These are phyloP conservation scores for Ustilago bromivora DNA, from an alignment of 1,284 basidiomycete genomes.

Conservation along the genomic window DNA sequence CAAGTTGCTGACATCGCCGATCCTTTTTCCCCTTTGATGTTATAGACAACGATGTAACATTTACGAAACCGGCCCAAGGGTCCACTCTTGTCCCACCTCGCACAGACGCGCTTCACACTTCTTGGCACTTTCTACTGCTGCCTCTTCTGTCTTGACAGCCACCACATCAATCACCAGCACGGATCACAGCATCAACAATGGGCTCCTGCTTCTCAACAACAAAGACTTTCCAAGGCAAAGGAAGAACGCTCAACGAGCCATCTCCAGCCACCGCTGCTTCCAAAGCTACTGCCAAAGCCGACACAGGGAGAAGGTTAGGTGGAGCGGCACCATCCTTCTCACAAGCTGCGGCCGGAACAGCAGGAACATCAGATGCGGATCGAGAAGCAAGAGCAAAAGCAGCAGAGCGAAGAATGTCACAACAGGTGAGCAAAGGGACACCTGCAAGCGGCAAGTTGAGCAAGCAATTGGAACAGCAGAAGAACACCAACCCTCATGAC, in stretches of 20 bases:
- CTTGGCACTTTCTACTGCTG: not conserved
- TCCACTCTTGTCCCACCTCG: slow-evolving; percentile 1
- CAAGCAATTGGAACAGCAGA: slow-evolving; percentile 28
- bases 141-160: not conserved
- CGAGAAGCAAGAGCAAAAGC: slow-evolving; percentile 41
- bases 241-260: slow-evolving; percentile 25
- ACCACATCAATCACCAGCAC: not conserved
- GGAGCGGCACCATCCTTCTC: slow-evolving; percentile 7
- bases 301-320: slow-evolving; percentile 21
- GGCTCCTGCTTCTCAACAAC: slow-evolving; percentile 38
- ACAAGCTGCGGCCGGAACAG: not conserved
- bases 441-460: slow-evolving; percentile 35
- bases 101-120: slow-evolving; percentile 1
- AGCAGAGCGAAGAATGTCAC: slow-evolving; percentile 31
- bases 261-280: not conserved
- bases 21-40: not conserved
- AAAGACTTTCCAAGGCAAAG: slow-evolving; percentile 31
- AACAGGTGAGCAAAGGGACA: slow-evolving; percentile 31
- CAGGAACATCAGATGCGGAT: slow-evolving; percentile 15
- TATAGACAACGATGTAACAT: not conserved
- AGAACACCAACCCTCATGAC: slow-evolving; percentile 14
- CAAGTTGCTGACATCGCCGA: not conserved
- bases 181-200: slow-evolving; percentile 10
- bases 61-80: slow-evolving; percentile 9
- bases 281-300: not conserved